Base-by-base conservation (phyloP, 129 eudicot genomes). In the Apium graveolens region DNA sequence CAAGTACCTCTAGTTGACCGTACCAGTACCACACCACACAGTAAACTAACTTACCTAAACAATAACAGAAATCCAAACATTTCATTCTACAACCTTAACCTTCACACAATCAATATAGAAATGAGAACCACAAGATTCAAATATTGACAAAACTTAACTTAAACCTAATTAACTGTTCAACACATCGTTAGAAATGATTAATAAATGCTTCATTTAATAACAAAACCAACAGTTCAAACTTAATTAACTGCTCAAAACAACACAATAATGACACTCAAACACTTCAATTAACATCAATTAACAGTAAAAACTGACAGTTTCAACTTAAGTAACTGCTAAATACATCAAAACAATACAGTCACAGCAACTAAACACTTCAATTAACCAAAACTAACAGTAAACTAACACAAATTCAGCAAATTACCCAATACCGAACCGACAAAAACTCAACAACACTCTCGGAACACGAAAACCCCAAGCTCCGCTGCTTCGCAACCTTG, bases 351-450 rank as follows among this genome's bases (percentile, higher is more conserved):
- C 93, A 51, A 51, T 20, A 21, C 62, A 51, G 11, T 51, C 20
- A 51, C 7, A 5, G 18, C 24, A 6, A n/a, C 3, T 26, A 60
- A 26, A 60, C 68, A 60, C 32, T 66, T 66, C 3, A 31, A 31
- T 66, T 14, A 66, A 66, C 39, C 0, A 10, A 3, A 44, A 11
- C 16, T 11, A 44, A 44, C 48, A 44, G 4, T n/a, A 24, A 70
- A 39, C 42, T 7, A 16, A 20, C 18, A 27, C 9, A 21, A 37
- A 38, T 2, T 42, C 12, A 34, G 12, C 34, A 44, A 31, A 45
- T 78, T 80, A 94, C 98, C 98, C 98, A 91, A 83, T 91, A 94
- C 37, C 90, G 87, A 66, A 91, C 88, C 70, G 97, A 91, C 38
- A 91, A 78, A 42, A 84, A 89, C 74, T 93, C 96, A 12, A 90